Evolutionary conservation across 306 rosid genomes (phyloP).

Genomic region (Cicer arietinum): DNA sequence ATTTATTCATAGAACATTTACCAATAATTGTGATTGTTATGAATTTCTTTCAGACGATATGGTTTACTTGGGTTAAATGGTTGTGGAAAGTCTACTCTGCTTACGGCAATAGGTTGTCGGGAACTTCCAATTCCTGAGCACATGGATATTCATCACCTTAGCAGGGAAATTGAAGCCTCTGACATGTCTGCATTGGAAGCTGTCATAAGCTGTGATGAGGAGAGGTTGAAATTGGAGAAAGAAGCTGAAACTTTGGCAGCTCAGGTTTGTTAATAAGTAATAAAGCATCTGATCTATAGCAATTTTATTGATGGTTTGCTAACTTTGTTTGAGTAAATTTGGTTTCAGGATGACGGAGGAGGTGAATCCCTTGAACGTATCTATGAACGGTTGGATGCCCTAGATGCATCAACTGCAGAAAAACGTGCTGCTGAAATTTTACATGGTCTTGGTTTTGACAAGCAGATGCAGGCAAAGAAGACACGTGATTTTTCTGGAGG

Average conservation of each 20-base stretch:
- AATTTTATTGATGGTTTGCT: background rate
- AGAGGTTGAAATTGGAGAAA: slow-evolving; percentile 79
- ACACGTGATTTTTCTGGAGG: slow-evolving; percentile 97
- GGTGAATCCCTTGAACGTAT: slow-evolving; percentile 87
- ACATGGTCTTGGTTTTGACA: slow-evolving; percentile 87
- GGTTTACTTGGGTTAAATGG: slow-evolving; percentile 97
- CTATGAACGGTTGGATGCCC: slow-evolving; percentile 89
- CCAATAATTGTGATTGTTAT: slow-evolving; percentile 8
- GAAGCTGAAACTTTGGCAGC: slow-evolving; percentile 68
- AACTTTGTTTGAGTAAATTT: background rate
- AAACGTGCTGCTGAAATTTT: slow-evolving; percentile 98
- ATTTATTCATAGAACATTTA: background rate
- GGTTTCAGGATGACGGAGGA: slow-evolving; percentile 91
- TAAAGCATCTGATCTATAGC: background rate
- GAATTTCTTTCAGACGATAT: slow-evolving; percentile 71
- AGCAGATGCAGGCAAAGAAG: slow-evolving; percentile 90
- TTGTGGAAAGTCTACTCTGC: slow-evolving; percentile 94
- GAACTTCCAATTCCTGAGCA: slow-evolving; percentile 97
- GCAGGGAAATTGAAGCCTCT: slow-evolving; percentile 93
- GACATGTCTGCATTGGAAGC: slow-evolving; percentile 94
- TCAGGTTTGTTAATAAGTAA: slow-evolving; percentile 43
- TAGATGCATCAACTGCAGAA: slow-evolving; percentile 95
- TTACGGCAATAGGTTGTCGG: slow-evolving; percentile 76
- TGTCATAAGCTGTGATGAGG: slow-evolving; percentile 91
- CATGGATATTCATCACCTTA: slow-evolving; percentile 91